Percentiles rank a stretch among this genome's conserved stretches.
These are phyloP conservation scores for Rhizopogon salebrosus DNA, from an alignment of 768 basidiomycete genomes.

Conservation along the genomic window DNA sequence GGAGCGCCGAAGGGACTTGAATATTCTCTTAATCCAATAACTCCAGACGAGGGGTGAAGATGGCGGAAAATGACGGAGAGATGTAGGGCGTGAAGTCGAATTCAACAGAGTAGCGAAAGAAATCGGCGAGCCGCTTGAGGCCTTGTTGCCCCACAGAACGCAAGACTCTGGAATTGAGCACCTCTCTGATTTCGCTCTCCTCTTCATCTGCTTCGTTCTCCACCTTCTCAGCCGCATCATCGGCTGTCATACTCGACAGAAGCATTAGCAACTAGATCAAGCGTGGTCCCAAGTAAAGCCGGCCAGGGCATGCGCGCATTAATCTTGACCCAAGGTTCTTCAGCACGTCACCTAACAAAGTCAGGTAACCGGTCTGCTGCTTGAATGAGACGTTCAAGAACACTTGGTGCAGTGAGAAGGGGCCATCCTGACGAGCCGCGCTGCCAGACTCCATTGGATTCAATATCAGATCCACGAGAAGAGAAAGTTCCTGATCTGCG, in stretches of 20 bases:
- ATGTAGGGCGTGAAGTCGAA: constrained; percentile 80
- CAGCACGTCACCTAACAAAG: constrained; percentile 78
- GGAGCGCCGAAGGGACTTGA: constrained; percentile 82
- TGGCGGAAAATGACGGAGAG: constrained; percentile 53
- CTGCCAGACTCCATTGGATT: constrained; percentile 49
- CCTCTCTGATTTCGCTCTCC: constrained; percentile 21
- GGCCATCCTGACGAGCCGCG: constrained; percentile 15
- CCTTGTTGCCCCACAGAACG: constrained; percentile 78
- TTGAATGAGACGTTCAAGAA: constrained; percentile 39
- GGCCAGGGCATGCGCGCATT: constrained; percentile 69
- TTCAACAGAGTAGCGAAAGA: constrained; percentile 67
- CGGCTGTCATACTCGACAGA: constrained; percentile 30
- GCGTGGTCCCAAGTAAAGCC: constrained; percentile 59
- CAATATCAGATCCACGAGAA: constrained; percentile 87
- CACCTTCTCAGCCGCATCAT: constrained; percentile 32
- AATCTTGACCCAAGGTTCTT: constrained; percentile 76
- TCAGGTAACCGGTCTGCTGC: constrained; percentile 82
- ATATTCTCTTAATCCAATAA: constrained; percentile 80
- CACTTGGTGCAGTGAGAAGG: constrained; percentile 27
- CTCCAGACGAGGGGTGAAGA: constrained; percentile 81
- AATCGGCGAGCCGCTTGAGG: constrained; percentile 81
- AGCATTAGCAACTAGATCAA: constrained; percentile 59
- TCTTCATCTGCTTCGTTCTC: constrained; percentile 33
- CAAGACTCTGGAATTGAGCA: constrained; percentile 30
- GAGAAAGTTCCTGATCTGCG: constrained; percentile 62